Conservation (phyloP, 2,329 filamentous ascomycete species). For the Curvularia verruculosa region DNA sequence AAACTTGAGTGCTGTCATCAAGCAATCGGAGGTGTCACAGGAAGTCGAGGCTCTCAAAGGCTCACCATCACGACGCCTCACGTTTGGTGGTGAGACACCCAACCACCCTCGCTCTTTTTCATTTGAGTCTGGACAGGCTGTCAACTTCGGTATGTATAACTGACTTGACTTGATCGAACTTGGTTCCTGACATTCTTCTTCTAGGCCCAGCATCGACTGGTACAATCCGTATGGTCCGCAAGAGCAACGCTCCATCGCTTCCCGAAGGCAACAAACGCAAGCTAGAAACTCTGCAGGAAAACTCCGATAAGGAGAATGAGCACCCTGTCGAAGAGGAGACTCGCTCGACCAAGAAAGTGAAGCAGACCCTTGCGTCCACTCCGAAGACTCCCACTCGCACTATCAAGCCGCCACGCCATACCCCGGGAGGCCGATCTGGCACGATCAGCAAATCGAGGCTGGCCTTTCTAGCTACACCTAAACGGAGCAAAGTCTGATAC, state of each 20-base stretch:
- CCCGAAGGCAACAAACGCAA: constrained; percentile 53
- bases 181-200: background rate
- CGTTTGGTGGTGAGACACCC: constrained; percentile 37
- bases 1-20: constrained; percentile 35
- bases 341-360: constrained; percentile 46
- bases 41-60: constrained; percentile 31
- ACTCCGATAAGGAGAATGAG: constrained; percentile 54
- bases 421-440: constrained; percentile 35
- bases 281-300: constrained; percentile 46
- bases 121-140: constrained; percentile 54
- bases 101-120: constrained; percentile 54
- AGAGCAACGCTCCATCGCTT: constrained; percentile 49
- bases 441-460: constrained; percentile 48
- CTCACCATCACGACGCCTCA: constrained; percentile 44
- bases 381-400: constrained; percentile 38
- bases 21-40: constrained; percentile 48
- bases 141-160: constrained; percentile 48
- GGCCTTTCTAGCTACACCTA: constrained; percentile 48
- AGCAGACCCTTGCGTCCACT: constrained; percentile 27
- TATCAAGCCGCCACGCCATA: constrained; percentile 42
- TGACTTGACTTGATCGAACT: background rate
- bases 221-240: constrained; percentile 53
- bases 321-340: constrained; percentile 35
- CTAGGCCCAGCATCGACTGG: constrained; percentile 44
- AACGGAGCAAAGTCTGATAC: constrained; percentile 39